Conservation (phyloP, 2,329 filamentous ascomycete species). For the Apiospora sp. region DNA sequence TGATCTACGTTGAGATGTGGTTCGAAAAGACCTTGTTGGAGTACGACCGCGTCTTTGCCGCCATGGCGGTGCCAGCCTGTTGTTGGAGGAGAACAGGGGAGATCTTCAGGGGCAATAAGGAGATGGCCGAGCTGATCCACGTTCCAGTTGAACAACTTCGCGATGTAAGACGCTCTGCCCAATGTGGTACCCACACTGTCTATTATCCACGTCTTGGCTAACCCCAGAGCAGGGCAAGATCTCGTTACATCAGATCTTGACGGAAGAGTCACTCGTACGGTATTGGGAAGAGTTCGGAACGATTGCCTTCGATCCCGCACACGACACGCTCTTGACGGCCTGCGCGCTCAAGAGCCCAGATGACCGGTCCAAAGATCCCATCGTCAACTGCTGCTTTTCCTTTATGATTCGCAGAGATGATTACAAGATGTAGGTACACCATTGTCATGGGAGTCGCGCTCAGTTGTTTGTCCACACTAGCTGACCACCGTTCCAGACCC, state of each 20-base stretch:
- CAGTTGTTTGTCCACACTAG: slow-evolving; percentile 41
- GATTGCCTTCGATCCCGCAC: slow-evolving; percentile 92
- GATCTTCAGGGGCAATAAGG: slow-evolving; percentile 96
- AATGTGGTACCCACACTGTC: background rate
- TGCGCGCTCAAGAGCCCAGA: slow-evolving; percentile 88
- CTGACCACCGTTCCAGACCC: slow-evolving; percentile 64
- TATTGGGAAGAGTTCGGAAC: slow-evolving; percentile 99
- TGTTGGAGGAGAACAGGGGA: slow-evolving; percentile 97
- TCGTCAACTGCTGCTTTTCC: slow-evolving; percentile 94
- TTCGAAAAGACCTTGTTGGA: slow-evolving; percentile 97
- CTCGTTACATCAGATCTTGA: slow-evolving; percentile 93
- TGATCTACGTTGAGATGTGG: slow-evolving; percentile 98
- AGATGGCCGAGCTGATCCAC: slow-evolving; percentile 96
- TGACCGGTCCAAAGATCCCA: slow-evolving; percentile 71
- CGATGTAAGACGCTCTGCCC: slow-evolving; percentile 70
- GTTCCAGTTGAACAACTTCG: slow-evolving; percentile 89
- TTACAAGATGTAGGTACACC: slow-evolving; percentile 84
- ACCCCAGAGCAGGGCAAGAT: slow-evolving; percentile 78
- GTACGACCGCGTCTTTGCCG: slow-evolving; percentile 97
- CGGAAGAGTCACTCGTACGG: slow-evolving; percentile 91
- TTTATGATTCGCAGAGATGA: slow-evolving; percentile 95
- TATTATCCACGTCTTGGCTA: slow-evolving; percentile 12
- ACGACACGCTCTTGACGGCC: slow-evolving; percentile 94
- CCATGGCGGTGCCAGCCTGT: slow-evolving; percentile 97
- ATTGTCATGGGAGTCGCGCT: slow-evolving; percentile 6